phyloP scores from a whole-genome alignment of 768 basidiomycete genomes.

The Lentinula boryana region DNA sequence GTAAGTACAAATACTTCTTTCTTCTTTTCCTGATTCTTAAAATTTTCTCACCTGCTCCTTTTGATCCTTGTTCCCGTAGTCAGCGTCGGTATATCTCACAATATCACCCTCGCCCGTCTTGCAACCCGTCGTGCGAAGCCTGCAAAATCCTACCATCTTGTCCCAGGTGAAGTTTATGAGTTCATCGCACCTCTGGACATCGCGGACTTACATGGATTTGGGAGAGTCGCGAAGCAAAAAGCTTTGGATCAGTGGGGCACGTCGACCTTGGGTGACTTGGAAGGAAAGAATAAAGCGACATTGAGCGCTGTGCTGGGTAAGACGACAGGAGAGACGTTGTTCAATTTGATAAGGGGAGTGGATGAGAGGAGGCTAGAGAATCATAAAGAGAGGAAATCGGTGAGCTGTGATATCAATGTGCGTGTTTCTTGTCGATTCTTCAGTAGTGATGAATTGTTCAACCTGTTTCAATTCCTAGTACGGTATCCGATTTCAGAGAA shows the following conservation, averaged over 20 bases:
- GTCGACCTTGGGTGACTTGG: slow-evolving; percentile 63
- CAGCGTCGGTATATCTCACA: slow-evolving; percentile 88
- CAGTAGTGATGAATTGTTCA: not conserved
- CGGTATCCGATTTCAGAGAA: slow-evolving; percentile 86
- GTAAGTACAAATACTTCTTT: slow-evolving; percentile 30
- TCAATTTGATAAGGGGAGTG: slow-evolving; percentile 76
- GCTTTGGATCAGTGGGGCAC: slow-evolving; percentile 74
- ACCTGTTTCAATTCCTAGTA: slow-evolving; percentile 46
- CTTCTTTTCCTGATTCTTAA: not conserved
- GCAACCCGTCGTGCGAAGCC: slow-evolving; percentile 93
- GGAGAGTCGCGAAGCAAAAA: slow-evolving; percentile 68
- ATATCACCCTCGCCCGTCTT: slow-evolving; percentile 87
- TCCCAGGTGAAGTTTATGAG: slow-evolving; percentile 39
- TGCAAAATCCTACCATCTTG: slow-evolving; percentile 76
- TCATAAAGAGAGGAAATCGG: slow-evolving; percentile 83
- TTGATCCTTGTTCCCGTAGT: slow-evolving; percentile 35
- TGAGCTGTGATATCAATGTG: slow-evolving; percentile 94
- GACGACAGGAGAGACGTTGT: slow-evolving; percentile 78
- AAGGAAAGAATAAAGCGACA: slow-evolving; percentile 51
- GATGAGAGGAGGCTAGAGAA: slow-evolving; percentile 78
- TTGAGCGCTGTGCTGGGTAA: slow-evolving; percentile 76
- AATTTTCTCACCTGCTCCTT: not conserved
- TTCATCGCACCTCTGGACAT: slow-evolving; percentile 69
- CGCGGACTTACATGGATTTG: slow-evolving; percentile 84
- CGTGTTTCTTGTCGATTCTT: slow-evolving; percentile 22